A percentile compares a stretch with the other conserved stretches of the same genome.
Evolutionary conservation across 2,329 filamentous ascomycete genomes (phyloP).

Genomic region (Pyrenophora tritici-repentis): DNA sequence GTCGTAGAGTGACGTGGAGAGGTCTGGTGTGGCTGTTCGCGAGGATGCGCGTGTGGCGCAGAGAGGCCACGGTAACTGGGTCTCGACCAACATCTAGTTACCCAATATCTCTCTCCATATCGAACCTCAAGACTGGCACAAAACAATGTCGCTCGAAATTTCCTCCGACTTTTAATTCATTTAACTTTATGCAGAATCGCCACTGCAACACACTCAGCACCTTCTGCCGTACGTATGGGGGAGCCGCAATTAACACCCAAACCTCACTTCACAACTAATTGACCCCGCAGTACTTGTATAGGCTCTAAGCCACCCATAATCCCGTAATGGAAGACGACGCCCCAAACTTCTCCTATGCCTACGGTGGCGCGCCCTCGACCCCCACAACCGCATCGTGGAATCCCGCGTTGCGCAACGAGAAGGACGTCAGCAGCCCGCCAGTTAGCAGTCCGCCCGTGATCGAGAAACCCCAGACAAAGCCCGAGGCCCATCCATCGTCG

Average conservation of each 20-base stretch:
- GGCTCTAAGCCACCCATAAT: constrained; percentile 35
- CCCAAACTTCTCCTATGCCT: constrained; percentile 50
- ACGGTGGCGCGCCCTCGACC: constrained; percentile 29
- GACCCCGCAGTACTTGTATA: constrained; percentile 40
- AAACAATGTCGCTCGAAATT: constrained; percentile 27
- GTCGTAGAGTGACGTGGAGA: neutral
- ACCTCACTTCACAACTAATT: constrained; percentile 32
- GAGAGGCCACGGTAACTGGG: no score
- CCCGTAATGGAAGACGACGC: constrained; percentile 44
- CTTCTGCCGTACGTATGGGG: constrained; percentile 6
- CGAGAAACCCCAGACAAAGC: constrained; percentile 16
- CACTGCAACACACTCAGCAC: constrained; percentile 15
- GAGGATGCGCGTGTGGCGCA: no score
- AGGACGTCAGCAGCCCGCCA: constrained; percentile 10
- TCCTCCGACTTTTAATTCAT: constrained; percentile 30
- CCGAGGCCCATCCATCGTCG: constrained; percentile 20
- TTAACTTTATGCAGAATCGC: constrained; percentile 12
- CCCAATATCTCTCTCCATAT: no score
- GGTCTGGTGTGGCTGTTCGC: no score
- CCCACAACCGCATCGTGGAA: constrained; percentile 55
- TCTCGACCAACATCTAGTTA: no score
- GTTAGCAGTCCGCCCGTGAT: constrained; percentile 7
- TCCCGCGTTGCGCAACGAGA: constrained; percentile 58
- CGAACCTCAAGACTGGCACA: constrained; percentile 10
- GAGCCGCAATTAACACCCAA: no score